Percentiles rank a stretch among this genome's conserved stretches.
phyloP scores from a whole-genome alignment of 306 rosid species.

The Luffa aegyptiaca region DNA sequence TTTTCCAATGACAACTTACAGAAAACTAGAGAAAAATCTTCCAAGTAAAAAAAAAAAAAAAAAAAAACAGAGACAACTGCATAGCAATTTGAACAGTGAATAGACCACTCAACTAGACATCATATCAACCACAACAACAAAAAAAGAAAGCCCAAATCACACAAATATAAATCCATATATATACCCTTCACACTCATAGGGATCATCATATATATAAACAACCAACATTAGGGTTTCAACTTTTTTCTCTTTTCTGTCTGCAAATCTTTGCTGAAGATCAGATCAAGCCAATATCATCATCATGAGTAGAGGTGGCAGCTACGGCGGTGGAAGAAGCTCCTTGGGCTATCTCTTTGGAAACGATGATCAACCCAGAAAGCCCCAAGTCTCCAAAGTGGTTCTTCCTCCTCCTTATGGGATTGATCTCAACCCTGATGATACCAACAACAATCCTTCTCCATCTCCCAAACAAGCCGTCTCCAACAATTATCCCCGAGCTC shows the following conservation, averaged over 20 bases:
- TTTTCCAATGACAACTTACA: neutral
- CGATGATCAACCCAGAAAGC: conserved; percentile 34
- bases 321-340: conserved; percentile 62
- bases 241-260: neutral
- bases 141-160: neutral
- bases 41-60: neutral
- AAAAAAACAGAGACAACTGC: neutral
- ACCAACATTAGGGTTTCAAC: neutral
- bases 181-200: neutral
- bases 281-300: neutral
- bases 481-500: conserved; percentile 38
- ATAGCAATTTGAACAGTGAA: neutral
- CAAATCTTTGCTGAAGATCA: neutral
- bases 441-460: conserved; percentile 12
- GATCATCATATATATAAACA: neutral
- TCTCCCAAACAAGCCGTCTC: conserved; percentile 16
- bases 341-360: conserved; percentile 63
- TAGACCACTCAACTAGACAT: conserved; percentile 5
- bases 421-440: neutral
- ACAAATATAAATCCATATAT: neutral
- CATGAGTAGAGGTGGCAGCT: conserved; percentile 70
- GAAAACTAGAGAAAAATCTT: neutral
- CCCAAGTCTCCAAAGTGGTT: conserved; percentile 20
- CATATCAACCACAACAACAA: neutral
- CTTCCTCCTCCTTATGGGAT: conserved; percentile 31